Conservation (phyloP, 176 grass and related monocot species). For the Puya raimondii region DNA sequence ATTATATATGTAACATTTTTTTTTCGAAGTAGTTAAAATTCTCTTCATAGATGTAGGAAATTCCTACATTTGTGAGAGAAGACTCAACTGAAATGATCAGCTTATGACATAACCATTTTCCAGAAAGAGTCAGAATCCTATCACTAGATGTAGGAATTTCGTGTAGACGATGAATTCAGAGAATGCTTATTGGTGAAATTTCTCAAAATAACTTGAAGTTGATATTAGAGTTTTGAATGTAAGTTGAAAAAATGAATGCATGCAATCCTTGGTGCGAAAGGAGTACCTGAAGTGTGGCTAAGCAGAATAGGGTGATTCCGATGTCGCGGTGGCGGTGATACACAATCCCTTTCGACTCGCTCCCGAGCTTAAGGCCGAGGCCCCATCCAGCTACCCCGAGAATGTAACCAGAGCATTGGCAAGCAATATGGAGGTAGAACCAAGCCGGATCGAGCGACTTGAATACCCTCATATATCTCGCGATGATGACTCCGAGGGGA, state of each 20-base stretch:
- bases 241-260: not conserved
- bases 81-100: too few relatives aligned
- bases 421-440: constrained; percentile 78
- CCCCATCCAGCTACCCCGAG: constrained; percentile 85
- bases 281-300: constrained; percentile 69
- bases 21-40: too few relatives aligned
- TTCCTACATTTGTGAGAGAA: too few relatives aligned
- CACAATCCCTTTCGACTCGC: constrained; percentile 64
- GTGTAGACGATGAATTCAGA: too few relatives aligned
- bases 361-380: constrained; percentile 64
- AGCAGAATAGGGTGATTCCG: constrained; percentile 59
- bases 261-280: not conserved
- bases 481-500: constrained; percentile 59
- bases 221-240: not conserved
- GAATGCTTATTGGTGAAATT: too few relatives aligned
- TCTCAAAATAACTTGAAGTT: not conserved
- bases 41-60: too few relatives aligned
- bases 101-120: too few relatives aligned
- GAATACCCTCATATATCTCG: constrained; percentile 74
- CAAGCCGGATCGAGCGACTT: constrained; percentile 59
- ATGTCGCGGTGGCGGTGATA: constrained; percentile 60
- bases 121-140: too few relatives aligned
- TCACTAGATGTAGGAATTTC: too few relatives aligned
- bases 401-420: constrained; percentile 54
- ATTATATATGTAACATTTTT: too few relatives aligned